Base-by-base conservation (phyloP, 306 rosid species). In the Mimosa bimucronata region DNA sequence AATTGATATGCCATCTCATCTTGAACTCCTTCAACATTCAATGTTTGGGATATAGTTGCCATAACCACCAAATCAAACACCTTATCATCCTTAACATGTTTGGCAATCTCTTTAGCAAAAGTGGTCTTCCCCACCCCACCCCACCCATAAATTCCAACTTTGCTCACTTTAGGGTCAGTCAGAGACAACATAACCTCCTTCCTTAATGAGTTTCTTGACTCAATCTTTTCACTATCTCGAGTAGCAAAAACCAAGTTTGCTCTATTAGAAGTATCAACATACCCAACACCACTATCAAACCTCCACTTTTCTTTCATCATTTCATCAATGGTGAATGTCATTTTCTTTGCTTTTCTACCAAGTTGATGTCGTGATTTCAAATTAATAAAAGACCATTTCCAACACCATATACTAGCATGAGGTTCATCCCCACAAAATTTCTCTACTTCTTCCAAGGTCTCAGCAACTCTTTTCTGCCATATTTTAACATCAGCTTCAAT, bases 321-420 rank as follows among this genome's bases (percentile, higher is more conserved):
- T 15, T 14, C 8, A 34, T 2, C 41, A n/a, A 71, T 48, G 3
- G 16, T 4, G 9, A 21, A 0, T 8, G 38, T n/a, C 38, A 79
- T 55, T 75, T 76, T 71, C 42, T 26, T 38, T 3, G 84, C 86
- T 66, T 34, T 48, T 23, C 55, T 67, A 29, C 88, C 60, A 11
- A 82, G 75, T 10, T 34, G 75, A 73, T 74, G 70, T 1, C 83
- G 74, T 0, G 2, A 55, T 45, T 16, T 26, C 50, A 81, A 25
- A 42, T 81, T 73, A 3, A 41, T 45, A 42, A 68, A 77, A 46
- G 72, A 58, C 60, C 79, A n/a, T n/a, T n/a, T n/a, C n/a, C n/a
- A n/a, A n/a, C n/a, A n/a, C n/a, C n/a, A n/a, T n/a, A n/a, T n/a
- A 65, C 12, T 42, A 10, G 3, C 21, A 15, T 29, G 70, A 42